These are phyloP conservation scores for Sanguinoderma infundibulare DNA, from an alignment of 1,284 basidiomycete species.

Conservation along the genomic window DNA sequence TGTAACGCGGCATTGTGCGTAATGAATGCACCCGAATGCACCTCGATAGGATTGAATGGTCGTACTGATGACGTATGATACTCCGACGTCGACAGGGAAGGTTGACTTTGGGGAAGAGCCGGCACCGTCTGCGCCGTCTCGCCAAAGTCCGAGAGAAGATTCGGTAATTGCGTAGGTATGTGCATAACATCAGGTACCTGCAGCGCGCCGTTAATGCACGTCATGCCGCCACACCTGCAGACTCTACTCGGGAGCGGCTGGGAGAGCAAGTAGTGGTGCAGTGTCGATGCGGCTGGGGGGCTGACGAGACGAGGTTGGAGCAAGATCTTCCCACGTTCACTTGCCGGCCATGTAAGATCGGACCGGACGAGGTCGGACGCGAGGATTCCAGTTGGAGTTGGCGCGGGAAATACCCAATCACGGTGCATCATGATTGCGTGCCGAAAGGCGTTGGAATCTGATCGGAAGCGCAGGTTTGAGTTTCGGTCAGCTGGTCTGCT, in stretches of 20 bases:
- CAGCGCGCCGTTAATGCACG: not conserved
- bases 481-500: slow-evolving; percentile 4
- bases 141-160: not conserved
- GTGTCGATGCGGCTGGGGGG: not conserved
- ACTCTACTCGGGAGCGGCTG: not conserved
- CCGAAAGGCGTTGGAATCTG: slow-evolving; percentile 3
- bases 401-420: not conserved
- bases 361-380: slow-evolving; percentile 3
- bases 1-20: not conserved
- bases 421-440: not conserved
- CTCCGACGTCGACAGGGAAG: not conserved
- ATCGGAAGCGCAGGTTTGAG: slow-evolving; percentile 1
- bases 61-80: not conserved
- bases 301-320: not conserved
- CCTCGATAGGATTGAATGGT: not conserved
- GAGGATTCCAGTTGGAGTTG: not conserved
- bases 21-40: not conserved
- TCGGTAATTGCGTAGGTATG: not conserved
- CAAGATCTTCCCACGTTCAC: slow-evolving; percentile 13
- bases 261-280: not conserved
- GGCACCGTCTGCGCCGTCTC: not conserved
- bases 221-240: not conserved
- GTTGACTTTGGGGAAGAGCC: not conserved
- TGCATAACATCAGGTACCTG: not conserved
- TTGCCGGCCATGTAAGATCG: slow-evolving; percentile 11